These are phyloP conservation scores for Coniosporium apollinis DNA, from an alignment of 495 filamentous ascomycete genomes.

Conservation along the genomic window DNA sequence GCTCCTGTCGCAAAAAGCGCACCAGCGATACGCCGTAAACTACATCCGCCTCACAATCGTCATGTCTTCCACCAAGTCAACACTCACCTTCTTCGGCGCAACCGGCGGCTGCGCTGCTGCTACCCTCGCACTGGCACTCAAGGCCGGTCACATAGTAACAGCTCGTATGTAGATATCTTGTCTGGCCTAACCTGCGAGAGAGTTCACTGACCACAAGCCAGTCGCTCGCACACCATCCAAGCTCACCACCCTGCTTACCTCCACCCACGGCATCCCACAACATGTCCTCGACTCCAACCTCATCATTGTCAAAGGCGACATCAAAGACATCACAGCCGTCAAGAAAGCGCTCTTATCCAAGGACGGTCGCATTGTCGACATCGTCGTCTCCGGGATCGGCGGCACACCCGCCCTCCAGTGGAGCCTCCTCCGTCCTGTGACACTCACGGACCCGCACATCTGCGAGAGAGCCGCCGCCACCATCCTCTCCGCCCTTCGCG, in stretches of 20 bases:
- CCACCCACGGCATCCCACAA: slow-evolving; percentile 12
- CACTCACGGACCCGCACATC: slow-evolving; percentile 37
- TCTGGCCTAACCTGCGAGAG: slow-evolving; percentile 1
- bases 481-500: slow-evolving; percentile 28
- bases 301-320: slow-evolving; percentile 19
- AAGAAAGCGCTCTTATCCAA: slow-evolving; percentile 9
- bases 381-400: slow-evolving; percentile 21
- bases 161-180: no score
- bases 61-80: slow-evolving; percentile 4
- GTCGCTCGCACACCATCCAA: slow-evolving; percentile 45
- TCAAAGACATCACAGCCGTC: slow-evolving; percentile 15
- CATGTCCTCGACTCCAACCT: slow-evolving; percentile 13
- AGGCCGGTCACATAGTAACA: slow-evolving; percentile 11
- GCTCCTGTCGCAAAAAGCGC: no score
- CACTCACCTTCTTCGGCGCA: slow-evolving; percentile 40
- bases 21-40: no score
- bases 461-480: slow-evolving; percentile 34
- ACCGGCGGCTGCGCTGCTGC: slow-evolving; percentile 33
- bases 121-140: slow-evolving; percentile 22
- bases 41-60: background rate
- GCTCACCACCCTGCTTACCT: slow-evolving; percentile 31
- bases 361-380: slow-evolving; percentile 12
- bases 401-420: slow-evolving; percentile 11
- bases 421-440: slow-evolving; percentile 17
- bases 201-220: slow-evolving; percentile 20